phyloP scores from a whole-genome alignment of 108 stramenopile species.

The Cylindrotheca fusiformis region DNA sequence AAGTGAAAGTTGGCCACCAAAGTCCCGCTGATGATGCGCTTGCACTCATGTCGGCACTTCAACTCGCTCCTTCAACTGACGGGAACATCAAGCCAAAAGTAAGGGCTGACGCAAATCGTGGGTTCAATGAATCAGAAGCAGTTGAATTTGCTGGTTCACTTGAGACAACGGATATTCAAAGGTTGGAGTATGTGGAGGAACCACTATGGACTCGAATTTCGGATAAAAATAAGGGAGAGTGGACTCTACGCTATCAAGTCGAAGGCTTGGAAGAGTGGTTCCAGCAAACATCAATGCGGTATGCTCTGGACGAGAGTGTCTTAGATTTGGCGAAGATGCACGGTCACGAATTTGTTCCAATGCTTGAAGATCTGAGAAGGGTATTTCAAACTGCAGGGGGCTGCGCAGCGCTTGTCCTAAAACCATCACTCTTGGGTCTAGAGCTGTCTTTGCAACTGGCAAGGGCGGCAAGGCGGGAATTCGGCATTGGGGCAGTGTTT shows the following conservation, averaged over 20 bases:
- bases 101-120: constrained; percentile 77
- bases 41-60: constrained; percentile 27
- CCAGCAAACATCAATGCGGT: constrained; percentile 39
- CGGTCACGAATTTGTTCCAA: constrained; percentile 36
- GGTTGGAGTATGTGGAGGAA: constrained; percentile 80
- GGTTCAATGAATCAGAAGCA: constrained; percentile 52
- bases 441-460: constrained; percentile 70
- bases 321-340: constrained; percentile 57
- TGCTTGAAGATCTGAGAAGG: constrained; percentile 34
- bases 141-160: constrained; percentile 41
- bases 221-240: constrained; percentile 23
- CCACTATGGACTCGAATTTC: constrained; percentile 41
- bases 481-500: constrained; percentile 66
- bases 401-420: constrained; percentile 79
- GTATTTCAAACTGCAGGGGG: constrained; percentile 26
- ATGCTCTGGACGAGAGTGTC: constrained; percentile 81
- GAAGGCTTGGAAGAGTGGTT: constrained; percentile 48
- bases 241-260: constrained; percentile 53
- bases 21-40: constrained; percentile 32
- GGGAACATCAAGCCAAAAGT: constrained; percentile 18
- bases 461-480: constrained; percentile 56
- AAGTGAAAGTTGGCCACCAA: constrained; percentile 79
- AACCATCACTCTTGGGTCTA: constrained; percentile 80
- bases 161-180: constrained; percentile 28
- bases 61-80: not conserved